Conservation (phyloP, 805 yeast genomes). For the Gaillardinia entomophila region DNA sequence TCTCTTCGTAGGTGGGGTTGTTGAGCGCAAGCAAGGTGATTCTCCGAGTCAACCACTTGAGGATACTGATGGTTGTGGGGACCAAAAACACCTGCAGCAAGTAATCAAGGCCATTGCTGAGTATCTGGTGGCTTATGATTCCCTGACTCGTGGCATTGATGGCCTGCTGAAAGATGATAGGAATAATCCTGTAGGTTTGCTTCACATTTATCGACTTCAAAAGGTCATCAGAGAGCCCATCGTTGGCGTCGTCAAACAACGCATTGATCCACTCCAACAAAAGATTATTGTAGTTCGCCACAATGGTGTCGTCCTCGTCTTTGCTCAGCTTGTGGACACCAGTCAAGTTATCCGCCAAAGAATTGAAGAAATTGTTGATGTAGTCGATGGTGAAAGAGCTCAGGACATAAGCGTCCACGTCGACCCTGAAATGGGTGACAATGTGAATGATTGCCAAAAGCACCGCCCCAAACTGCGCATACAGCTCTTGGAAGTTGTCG, state of each 20-base stretch:
- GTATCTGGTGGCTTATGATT: constrained; percentile 50
- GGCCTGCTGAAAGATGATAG: constrained; percentile 70
- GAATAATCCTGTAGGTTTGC: constrained; percentile 65
- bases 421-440: constrained; percentile 18
- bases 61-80: constrained; percentile 38
- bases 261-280: constrained; percentile 61
- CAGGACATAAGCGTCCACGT: constrained; percentile 17
- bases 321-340: constrained; percentile 3
- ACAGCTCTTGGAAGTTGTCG: constrained; percentile 57
- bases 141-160: constrained; percentile 53
- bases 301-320: constrained; percentile 26
- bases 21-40: constrained; percentile 2
- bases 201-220: constrained; percentile 60
- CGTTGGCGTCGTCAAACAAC: constrained; percentile 56
- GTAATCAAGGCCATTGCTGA: constrained; percentile 79
- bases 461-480: constrained; percentile 62
- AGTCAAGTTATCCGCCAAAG: constrained; percentile 27
- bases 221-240: constrained; percentile 82
- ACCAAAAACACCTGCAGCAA: constrained; percentile 76
- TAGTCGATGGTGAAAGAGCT: constrained; percentile 28
- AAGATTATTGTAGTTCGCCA: constrained; percentile 27
- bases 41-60: constrained; percentile 22
- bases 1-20: neutral
- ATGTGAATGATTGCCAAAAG: constrained; percentile 26
- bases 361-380: constrained; percentile 25